These are phyloP conservation scores for Phytomonas sp. DNA, from an alignment of 208 protist species.

Conservation along the genomic window DNA sequence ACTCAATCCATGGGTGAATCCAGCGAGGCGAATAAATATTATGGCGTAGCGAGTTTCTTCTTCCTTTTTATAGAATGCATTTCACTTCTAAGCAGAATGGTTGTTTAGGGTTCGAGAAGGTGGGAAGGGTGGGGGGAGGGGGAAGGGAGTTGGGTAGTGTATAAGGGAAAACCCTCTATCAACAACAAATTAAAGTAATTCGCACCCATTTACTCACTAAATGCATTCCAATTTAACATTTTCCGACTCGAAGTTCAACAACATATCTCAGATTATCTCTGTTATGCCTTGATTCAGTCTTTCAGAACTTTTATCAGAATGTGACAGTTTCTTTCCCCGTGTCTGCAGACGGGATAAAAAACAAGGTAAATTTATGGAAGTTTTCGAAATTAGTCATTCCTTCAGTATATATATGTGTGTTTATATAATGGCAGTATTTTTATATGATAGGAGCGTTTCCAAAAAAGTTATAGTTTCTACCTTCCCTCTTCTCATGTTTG, in stretches of 20 bases:
- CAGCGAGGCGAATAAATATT: background rate
- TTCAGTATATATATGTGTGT: background rate
- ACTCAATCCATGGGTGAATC: background rate
- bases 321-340: background rate
- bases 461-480: background rate
- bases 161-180: background rate
- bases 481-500: background rate
- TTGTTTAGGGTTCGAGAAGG: too few species aligned
- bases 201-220: background rate
- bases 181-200: too few species aligned
- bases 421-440: background rate
- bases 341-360: background rate
- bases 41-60: background rate
- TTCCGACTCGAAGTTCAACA: too few species aligned
- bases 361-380: constrained; percentile 1
- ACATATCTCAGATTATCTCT: too few species aligned
- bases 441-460: background rate
- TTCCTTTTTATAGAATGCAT: constrained; percentile 1
- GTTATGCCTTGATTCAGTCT: background rate
- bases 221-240: background rate
- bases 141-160: background rate
- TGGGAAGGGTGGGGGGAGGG: too few species aligned
- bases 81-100: too few species aligned
- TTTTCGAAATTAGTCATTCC: constrained; percentile 7
- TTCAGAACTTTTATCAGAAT: constrained; percentile 1